A percentile compares a stretch with the other conserved stretches of the same genome.
phyloP scores from a whole-genome alignment of 768 basidiomycete genomes.

The Favolaschia claudopus region DNA sequence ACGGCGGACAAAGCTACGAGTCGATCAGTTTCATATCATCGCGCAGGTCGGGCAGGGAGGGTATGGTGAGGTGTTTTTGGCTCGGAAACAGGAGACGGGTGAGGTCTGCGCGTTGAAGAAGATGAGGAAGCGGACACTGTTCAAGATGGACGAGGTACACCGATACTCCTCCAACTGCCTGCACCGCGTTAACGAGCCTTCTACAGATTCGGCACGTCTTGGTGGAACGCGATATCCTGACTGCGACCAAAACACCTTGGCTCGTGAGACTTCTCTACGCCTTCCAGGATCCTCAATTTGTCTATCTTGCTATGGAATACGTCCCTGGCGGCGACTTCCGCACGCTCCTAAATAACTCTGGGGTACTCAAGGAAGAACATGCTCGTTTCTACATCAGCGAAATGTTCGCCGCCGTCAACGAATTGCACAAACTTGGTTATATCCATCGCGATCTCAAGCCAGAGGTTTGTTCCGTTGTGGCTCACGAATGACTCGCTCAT shows the following conservation, averaged over 20 bases:
- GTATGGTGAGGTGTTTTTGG: conserved; percentile 97
- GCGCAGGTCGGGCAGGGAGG: conserved; percentile 99
- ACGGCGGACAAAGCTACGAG: conserved; percentile 88
- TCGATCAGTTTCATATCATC: conserved; percentile 98
- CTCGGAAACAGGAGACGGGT: conserved; percentile 92
- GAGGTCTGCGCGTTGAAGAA: conserved; percentile 98
- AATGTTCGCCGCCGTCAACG: conserved; percentile 95
- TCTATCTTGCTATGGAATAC: conserved; percentile 84
- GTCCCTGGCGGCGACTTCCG: conserved; percentile 96
- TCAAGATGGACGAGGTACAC: conserved; percentile 97
- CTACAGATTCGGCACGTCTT: conserved; percentile 95
- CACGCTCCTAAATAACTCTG: conserved; percentile 96
- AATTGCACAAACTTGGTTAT: conserved; percentile 96
- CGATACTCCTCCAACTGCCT: neutral
- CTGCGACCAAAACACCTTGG: conserved; percentile 98
- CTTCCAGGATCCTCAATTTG: conserved; percentile 91
- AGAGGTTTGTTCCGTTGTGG: conserved; percentile 68
- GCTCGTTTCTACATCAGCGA: conserved; percentile 97
- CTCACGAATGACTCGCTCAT: conserved; percentile 34
- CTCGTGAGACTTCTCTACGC: conserved; percentile 94
- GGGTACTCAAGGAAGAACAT: conserved; percentile 96
- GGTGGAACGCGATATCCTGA: conserved; percentile 96
- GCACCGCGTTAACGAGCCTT: conserved; percentile 5
- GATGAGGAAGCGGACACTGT: conserved; percentile 93
- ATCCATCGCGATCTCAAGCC: conserved; percentile 98